Evolutionary conservation across 208 protist genomes (phyloP), one percentile per base, ranked within the genome.

Genomic region (Trypanosoma caninum): DNA sequence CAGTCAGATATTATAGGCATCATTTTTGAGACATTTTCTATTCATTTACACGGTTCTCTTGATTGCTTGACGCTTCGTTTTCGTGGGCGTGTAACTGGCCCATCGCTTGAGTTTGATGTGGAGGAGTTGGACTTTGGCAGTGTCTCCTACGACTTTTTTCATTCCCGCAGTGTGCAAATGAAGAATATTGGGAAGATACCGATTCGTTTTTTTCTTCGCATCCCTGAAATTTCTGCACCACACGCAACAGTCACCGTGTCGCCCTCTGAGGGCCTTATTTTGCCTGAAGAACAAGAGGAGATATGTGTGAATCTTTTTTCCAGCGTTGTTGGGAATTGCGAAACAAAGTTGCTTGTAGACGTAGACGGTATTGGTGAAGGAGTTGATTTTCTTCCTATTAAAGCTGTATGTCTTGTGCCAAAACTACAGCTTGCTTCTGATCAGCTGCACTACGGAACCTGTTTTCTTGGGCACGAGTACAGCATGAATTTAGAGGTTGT

Each of bases 111-210:
- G 56, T 95, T 97, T 67, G 82, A 97, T 64, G 72, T 86, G 14
- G 78, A 94, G 34, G 84, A 89, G 68, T 59, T 97, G 22, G 87
- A 97, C 72, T 98, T 96, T 84, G 93, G 93, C 46, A 92, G 89
- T 53, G 92, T 98, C 11, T 92, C 94, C 11, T 97, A 94, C 76
- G 91, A 91, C 65, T 97, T 97, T 59, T 68, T 78, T 58, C 84
- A 96, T 69, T 55, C 53, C 16, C 74, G 76, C 16, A 72, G 56
- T 7, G 72, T 97, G 33, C 28, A 82, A 28, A 79, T 99, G 48
- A 42, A 71, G 59, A 99, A 99, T 78, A 98, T 95, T 18, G 97
- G 93, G 40, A 89, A 96, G 10, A 91, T 98, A 27, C 92, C 95
- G 14, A 97, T 99, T 79, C 62, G 80, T 28, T 98, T 89, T 77